phyloP scores from a whole-genome alignment of 805 yeast genomes.

The Naumovozyma dairenensis region DNA sequence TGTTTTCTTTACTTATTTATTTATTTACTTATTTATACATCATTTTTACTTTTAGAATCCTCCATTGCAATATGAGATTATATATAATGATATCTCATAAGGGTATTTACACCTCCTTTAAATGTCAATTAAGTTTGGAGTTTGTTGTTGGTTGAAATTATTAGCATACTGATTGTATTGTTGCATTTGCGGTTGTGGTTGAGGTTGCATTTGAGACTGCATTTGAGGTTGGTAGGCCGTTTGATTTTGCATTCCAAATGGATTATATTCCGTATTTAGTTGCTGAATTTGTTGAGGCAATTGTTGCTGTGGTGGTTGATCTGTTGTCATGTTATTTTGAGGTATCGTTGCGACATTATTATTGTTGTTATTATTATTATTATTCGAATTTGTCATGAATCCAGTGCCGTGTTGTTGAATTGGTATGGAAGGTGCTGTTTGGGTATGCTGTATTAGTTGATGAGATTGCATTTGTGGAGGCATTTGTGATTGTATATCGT shows the following conservation, averaged over 20 bases:
- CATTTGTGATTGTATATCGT: conserved; percentile 1
- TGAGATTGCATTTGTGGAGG: conserved; percentile 10
- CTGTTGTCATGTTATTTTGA: background rate
- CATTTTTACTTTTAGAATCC: no score
- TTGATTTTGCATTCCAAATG: conserved; percentile 1
- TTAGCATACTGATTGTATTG: conserved; percentile 6
- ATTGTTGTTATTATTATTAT: no score
- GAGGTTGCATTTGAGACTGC: conserved; percentile 6
- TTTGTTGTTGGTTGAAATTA: conserved; percentile 5
- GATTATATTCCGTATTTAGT: conserved; percentile 1
- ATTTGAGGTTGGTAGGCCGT: conserved; percentile 2
- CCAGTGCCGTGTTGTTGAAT: background rate
- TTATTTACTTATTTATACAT: no score
- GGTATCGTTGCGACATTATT: background rate
- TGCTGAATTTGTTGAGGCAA: conserved; percentile 4
- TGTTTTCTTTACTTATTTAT: no score
- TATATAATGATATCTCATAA: no score
- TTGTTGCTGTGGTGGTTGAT: conserved; percentile 10
- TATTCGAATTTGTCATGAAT: background rate
- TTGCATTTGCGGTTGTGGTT: conserved; percentile 6
- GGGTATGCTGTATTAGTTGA: conserved; percentile 2
- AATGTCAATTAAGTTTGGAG: conserved; percentile 23
- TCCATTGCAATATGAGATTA: no score
- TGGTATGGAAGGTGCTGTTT: background rate
- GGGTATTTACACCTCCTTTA: no score